These are phyloP conservation scores for Kodamaea suecica DNA, from an alignment of 1,139 yeast genomes.

Conservation along the genomic window DNA sequence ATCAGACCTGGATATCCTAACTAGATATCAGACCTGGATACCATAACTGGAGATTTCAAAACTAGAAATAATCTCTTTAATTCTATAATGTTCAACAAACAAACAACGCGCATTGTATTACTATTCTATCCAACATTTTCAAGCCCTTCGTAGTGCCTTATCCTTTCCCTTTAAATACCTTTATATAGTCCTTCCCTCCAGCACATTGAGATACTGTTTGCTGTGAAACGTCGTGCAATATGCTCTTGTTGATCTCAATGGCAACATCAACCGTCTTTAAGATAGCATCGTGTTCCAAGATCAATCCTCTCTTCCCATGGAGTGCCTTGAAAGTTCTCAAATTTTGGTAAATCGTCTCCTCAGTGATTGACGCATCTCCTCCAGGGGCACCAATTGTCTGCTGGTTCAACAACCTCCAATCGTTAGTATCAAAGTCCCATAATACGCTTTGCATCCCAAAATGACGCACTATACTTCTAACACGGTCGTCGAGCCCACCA, in stretches of 20 bases:
- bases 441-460: slow-evolving; percentile 85
- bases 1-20: too few species aligned
- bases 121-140: too few species aligned
- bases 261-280: slow-evolving; percentile 68
- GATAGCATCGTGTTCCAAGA: slow-evolving; percentile 82
- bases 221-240: slow-evolving; percentile 53
- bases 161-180: slow-evolving; percentile 19
- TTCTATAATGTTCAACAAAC: too few species aligned
- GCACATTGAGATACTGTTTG: slow-evolving; percentile 84
- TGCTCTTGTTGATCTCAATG: slow-evolving; percentile 46
- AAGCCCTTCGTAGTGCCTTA: too few species aligned
- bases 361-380: slow-evolving; percentile 39
- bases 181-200: slow-evolving; percentile 53
- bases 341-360: slow-evolving; percentile 51
- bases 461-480: slow-evolving; percentile 72
- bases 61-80: too few species aligned
- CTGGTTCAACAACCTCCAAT: slow-evolving; percentile 67
- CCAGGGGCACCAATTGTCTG: slow-evolving; percentile 2
- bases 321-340: slow-evolving; percentile 49
- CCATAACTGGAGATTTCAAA: too few species aligned
- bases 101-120: too few species aligned
- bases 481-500: slow-evolving; percentile 88
- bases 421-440: slow-evolving; percentile 92
- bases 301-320: slow-evolving; percentile 52
- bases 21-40: too few species aligned